phyloP scores from a whole-genome alignment of 2,329 filamentous ascomycete species.

The Botryosphaeria dothidea region DNA sequence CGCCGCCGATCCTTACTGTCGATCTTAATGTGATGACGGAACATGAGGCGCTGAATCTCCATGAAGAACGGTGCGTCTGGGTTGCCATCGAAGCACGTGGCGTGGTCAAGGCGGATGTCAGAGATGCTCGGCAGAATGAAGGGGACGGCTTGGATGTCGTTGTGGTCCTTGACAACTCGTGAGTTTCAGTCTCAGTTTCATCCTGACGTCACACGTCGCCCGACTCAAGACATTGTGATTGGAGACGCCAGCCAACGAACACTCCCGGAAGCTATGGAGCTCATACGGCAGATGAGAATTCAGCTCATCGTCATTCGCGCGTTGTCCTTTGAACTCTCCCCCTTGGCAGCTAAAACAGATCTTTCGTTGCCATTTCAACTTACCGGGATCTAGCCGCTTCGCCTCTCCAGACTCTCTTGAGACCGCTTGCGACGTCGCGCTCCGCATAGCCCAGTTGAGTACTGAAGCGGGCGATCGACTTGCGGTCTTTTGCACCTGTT shows the following conservation, averaged over 20 bases:
- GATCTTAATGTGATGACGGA: slow-evolving; percentile 19
- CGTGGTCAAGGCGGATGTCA: slow-evolving; percentile 25
- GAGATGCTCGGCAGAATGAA: slow-evolving; percentile 26
- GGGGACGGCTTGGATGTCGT: slow-evolving; percentile 31
- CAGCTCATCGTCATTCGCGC: not conserved
- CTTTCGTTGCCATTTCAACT: not conserved
- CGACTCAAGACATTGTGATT: slow-evolving; percentile 7
- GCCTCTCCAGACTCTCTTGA: slow-evolving; percentile 19
- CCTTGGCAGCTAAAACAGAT: not conserved
- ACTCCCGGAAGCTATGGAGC: not conserved
- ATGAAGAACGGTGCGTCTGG: slow-evolving; percentile 27
- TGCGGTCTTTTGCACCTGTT: slow-evolving; percentile 22
- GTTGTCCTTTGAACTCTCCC: not conserved
- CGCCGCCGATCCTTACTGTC: slow-evolving; percentile 17
- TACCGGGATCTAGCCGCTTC: slow-evolving; percentile 16
- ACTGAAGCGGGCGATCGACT: slow-evolving; percentile 20
- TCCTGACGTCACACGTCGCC: slow-evolving; percentile 12
- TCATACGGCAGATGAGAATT: slow-evolving; percentile 1
- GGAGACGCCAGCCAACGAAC: not conserved
- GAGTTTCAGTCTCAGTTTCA: slow-evolving; percentile 21
- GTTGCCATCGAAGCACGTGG: slow-evolving; percentile 35
- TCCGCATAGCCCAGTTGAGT: slow-evolving; percentile 10
- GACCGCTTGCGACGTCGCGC: slow-evolving; percentile 18
- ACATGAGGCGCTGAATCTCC: slow-evolving; percentile 8
- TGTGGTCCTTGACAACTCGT: slow-evolving; percentile 42